phyloP scores from a whole-genome alignment of 2,329 filamentous ascomycete genomes.

The Neofusicoccum sp. region DNA sequence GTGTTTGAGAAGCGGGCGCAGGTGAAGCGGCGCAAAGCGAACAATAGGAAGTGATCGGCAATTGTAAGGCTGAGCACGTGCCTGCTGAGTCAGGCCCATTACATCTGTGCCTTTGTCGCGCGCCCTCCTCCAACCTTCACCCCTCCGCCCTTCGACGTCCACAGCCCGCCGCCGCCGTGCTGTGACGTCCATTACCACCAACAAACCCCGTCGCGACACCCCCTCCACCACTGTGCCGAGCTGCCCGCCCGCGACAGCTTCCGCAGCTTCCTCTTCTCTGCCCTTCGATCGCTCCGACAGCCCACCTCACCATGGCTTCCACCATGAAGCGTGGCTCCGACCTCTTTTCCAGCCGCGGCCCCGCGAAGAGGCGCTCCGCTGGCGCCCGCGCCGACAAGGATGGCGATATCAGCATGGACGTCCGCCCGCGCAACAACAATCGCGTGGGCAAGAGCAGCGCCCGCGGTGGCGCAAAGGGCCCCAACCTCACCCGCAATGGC shows the following conservation, averaged over 20 bases:
- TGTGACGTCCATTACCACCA: not conserved
- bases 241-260: not conserved
- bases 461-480: not conserved
- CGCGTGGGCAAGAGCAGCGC: slow-evolving; percentile 28
- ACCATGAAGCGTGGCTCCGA: slow-evolving; percentile 12
- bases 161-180: not conserved
- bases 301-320: not conserved
- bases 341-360: not conserved
- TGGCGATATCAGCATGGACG: slow-evolving; percentile 62
- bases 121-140: not conserved
- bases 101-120: slow-evolving; percentile 4
- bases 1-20: too few species aligned
- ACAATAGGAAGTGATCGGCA: not conserved
- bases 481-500: not conserved
- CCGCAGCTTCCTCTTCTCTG: not conserved
- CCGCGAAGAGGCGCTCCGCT: not conserved
- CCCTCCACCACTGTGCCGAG: not conserved
- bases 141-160: not conserved
- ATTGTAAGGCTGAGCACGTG: not conserved
- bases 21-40: not conserved
- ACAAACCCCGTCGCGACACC: not conserved
- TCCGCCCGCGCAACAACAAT: slow-evolving; percentile 32
- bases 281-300: not conserved
- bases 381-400: slow-evolving; percentile 53
- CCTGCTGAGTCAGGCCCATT: not conserved